phyloP scores from a whole-genome alignment of 1,139 yeast species.

The Geotrichum reessii region DNA sequence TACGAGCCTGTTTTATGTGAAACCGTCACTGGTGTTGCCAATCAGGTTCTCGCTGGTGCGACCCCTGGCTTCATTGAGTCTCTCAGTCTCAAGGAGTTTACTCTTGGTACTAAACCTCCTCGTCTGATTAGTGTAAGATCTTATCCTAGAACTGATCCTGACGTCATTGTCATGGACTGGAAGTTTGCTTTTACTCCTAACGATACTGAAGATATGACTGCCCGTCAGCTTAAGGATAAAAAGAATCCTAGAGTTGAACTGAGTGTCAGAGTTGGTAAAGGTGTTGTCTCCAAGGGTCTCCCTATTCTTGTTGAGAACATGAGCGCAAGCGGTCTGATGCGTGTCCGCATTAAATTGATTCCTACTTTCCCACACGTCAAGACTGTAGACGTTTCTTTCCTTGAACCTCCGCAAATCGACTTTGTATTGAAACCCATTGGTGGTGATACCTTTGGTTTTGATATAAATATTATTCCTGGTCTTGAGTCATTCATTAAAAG shows the following conservation, averaged over 20 bases:
- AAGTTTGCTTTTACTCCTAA: slow-evolving; percentile 83
- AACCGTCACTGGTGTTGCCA: slow-evolving; percentile 78
- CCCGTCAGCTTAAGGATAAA: slow-evolving; percentile 73
- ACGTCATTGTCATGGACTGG: slow-evolving; percentile 95
- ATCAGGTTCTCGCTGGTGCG: slow-evolving; percentile 67
- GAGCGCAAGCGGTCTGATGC: slow-evolving; percentile 62
- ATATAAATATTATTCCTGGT: slow-evolving; percentile 81
- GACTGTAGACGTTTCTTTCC: slow-evolving; percentile 74
- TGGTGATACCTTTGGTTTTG: slow-evolving; percentile 59
- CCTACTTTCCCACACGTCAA: slow-evolving; percentile 86
- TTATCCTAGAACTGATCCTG: slow-evolving; percentile 76
- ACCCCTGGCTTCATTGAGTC: slow-evolving; percentile 79
- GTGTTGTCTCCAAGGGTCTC: slow-evolving; percentile 38
- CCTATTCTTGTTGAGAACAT: slow-evolving; percentile 42
- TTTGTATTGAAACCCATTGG: slow-evolving; percentile 54
- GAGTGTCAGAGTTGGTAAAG: slow-evolving; percentile 40
- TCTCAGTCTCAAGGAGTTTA: slow-evolving; percentile 79
- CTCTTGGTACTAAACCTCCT: slow-evolving; percentile 93
- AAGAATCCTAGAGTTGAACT: slow-evolving; percentile 67
- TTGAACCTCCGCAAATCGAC: slow-evolving; percentile 83
- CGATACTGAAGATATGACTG: slow-evolving; percentile 72
- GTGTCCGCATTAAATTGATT: slow-evolving; percentile 85
- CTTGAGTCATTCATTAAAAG: slow-evolving; percentile 72
- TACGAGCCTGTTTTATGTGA: slow-evolving; percentile 89
- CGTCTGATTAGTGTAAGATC: slow-evolving; percentile 85